Evolutionary conservation across 1,284 basidiomycete species (phyloP).

Genomic region (Cryptococcus sp.): DNA sequence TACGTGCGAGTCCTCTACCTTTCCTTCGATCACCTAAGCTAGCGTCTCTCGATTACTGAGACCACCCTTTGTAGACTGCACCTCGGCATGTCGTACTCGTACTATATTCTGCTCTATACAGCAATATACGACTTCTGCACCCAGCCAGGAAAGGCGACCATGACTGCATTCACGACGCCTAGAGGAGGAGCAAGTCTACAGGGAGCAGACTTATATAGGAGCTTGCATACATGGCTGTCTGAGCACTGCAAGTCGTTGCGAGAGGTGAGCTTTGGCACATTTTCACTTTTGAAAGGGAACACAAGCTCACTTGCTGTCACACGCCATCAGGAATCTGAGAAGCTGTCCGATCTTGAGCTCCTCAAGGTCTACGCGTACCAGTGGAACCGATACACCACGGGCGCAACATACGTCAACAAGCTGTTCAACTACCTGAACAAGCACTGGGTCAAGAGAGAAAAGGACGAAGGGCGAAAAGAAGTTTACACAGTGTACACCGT

Average conservation of each 20-base stretch:
- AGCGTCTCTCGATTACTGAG: background rate
- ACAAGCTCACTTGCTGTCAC: constrained; percentile 11
- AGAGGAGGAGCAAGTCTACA: constrained; percentile 86
- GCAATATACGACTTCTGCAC: constrained; percentile 97
- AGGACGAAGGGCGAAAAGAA: constrained; percentile 94
- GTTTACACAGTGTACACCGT: constrained; percentile 97
- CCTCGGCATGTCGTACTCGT: constrained; percentile 84
- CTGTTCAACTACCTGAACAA: constrained; percentile 96
- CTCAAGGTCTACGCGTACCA: constrained; percentile 88
- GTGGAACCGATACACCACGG: constrained; percentile 96
- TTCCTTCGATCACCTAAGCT: background rate
- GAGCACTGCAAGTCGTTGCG: constrained; percentile 70
- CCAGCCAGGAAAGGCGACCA: constrained; percentile 26
- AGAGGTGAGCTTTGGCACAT: constrained; percentile 58
- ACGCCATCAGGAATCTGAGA: constrained; percentile 68
- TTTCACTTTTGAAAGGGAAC: background rate
- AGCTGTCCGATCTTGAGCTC: constrained; percentile 80
- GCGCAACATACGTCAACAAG: constrained; percentile 93
- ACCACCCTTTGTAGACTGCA: constrained; percentile 61
- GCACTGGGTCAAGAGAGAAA: constrained; percentile 98
- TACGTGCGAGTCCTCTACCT: constrained; percentile 24
- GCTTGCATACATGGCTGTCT: constrained; percentile 81
- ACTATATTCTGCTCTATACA: constrained; percentile 91
- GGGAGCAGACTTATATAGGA: constrained; percentile 91
- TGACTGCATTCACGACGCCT: constrained; percentile 23